Evolutionary conservation across 768 basidiomycete genomes (phyloP).

Genomic region (Coprinopsis cinerea): DNA sequence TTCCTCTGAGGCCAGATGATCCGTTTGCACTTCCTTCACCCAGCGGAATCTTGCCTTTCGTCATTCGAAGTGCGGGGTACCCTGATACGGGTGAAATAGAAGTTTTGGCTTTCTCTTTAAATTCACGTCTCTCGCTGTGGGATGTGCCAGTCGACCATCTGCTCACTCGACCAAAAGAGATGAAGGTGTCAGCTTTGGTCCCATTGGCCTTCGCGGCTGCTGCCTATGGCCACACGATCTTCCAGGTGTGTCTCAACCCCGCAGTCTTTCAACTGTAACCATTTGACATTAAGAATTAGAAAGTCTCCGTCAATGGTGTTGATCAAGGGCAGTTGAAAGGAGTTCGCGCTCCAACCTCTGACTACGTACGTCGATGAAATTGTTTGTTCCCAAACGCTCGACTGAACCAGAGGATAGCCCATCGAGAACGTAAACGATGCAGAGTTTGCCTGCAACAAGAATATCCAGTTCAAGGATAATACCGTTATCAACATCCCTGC

Average conservation of each 20-base stretch:
- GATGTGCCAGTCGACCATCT: neutral
- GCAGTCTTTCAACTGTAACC: neutral
- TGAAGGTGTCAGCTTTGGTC: neutral
- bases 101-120: too few species aligned
- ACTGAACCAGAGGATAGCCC: neutral
- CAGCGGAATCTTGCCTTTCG: too few species aligned
- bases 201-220: neutral
- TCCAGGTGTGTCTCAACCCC: neutral
- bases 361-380: slow-evolving; percentile 21
- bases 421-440: slow-evolving; percentile 9
- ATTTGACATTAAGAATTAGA: neutral
- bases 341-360: slow-evolving; percentile 37
- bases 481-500: slow-evolving; percentile 42
- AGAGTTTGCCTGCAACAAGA: slow-evolving; percentile 49
- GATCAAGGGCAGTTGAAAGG: slow-evolving; percentile 39
- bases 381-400: neutral
- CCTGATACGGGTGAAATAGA: too few species aligned
- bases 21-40: too few species aligned
- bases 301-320: slow-evolving; percentile 39
- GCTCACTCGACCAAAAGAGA: neutral
- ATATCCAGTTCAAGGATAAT: slow-evolving; percentile 38
- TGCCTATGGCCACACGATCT: slow-evolving; percentile 2
- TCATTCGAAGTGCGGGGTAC: too few species aligned
- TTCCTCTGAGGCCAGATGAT: too few species aligned
- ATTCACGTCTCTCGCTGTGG: too few species aligned